A percentile compares a stretch with the other conserved stretches of the same genome.
These are phyloP conservation scores for Apodospora peruviana DNA, from an alignment of 495 filamentous ascomycete genomes.

Conservation along the genomic window DNA sequence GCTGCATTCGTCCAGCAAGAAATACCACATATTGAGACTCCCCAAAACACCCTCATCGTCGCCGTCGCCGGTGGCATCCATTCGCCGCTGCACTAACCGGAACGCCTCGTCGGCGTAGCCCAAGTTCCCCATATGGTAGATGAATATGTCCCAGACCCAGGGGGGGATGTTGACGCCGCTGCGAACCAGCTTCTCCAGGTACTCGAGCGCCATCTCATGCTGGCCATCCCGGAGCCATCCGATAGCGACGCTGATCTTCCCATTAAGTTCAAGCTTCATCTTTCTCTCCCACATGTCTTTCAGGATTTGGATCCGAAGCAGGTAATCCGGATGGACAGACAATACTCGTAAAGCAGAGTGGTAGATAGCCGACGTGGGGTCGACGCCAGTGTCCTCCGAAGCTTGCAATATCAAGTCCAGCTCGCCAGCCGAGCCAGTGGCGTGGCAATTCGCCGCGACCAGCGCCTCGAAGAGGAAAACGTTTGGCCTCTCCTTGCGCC, in stretches of 20 bases:
- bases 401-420: slow-evolving; percentile 60
- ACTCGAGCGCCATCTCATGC: slow-evolving; percentile 73
- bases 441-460: slow-evolving; percentile 63
- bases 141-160: slow-evolving; percentile 73
- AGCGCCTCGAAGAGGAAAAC: slow-evolving; percentile 65
- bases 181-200: slow-evolving; percentile 59
- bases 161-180: slow-evolving; percentile 49
- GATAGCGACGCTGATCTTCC: slow-evolving; percentile 60
- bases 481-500: slow-evolving; percentile 58
- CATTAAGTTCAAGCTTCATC: slow-evolving; percentile 58
- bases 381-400: slow-evolving; percentile 57
- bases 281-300: slow-evolving; percentile 64
- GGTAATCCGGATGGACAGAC: slow-evolving; percentile 79
- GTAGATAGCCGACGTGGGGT: slow-evolving; percentile 58
- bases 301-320: slow-evolving; percentile 66
- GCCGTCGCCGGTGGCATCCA: slow-evolving; percentile 36
- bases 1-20: slow-evolving; percentile 66
- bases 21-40: slow-evolving; percentile 51
- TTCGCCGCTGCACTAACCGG: slow-evolving; percentile 52
- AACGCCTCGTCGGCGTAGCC: slow-evolving; percentile 73
- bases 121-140: slow-evolving; percentile 62
- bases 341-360: slow-evolving; percentile 71
- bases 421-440: slow-evolving; percentile 57
- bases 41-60: slow-evolving; percentile 31
- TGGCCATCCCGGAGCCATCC: slow-evolving; percentile 76